Evolutionary conservation across 345 rosid genomes (phyloP), one percentile per base, ranked within the genome.

Genomic region (Ceriops zippeliana): DNA sequence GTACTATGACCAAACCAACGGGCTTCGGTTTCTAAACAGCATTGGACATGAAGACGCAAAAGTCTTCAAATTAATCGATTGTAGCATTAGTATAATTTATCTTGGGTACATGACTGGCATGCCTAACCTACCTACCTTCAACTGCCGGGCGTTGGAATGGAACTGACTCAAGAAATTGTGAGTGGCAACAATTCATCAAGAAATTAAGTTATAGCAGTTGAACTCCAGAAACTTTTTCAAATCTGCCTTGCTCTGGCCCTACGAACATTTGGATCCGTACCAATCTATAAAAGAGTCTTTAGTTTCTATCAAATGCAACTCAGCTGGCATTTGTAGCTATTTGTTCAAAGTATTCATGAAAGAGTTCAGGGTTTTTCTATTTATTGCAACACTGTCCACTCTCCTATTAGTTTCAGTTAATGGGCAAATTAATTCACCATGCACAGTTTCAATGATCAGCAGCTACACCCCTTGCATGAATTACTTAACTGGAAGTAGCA

Each of bases 381-480:
- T 81, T 27, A 46, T 68, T 42, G 56, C 80, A 54, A 46, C 62
- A 65, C 7, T 42, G 49, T 42, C 49, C 16, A 3, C 67, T 20
- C 27, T 42, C 8, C 61, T 83, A 47, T 49, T 71, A 22, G 58
- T 83, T 71, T 72, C 82, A 17, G 83, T 76, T 22, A 74, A 70
- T 2, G 90, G 90, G 37, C 98, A 93, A 76, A 83, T 93, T 34
- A 85, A 72, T 60, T 86, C 97, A 13, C 92, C 97, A 5, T 93
- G 98, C 87, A 86, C 91, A 24, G 5, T 80, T 38, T 87, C 98
- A 21, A 78, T 86, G 97, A 78, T 90, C 78, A 66, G 87, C 42
- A 86, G 67, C 71, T 93, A 91, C 83, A 86, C 96, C 1, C 98
- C 97, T 9, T 93, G 96, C 81, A 66, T 93, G 59, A 93, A 83